Base-by-base conservation (phyloP, 2,329 filamentous ascomycete species). In the Pseudogymnoascus sp. region DNA sequence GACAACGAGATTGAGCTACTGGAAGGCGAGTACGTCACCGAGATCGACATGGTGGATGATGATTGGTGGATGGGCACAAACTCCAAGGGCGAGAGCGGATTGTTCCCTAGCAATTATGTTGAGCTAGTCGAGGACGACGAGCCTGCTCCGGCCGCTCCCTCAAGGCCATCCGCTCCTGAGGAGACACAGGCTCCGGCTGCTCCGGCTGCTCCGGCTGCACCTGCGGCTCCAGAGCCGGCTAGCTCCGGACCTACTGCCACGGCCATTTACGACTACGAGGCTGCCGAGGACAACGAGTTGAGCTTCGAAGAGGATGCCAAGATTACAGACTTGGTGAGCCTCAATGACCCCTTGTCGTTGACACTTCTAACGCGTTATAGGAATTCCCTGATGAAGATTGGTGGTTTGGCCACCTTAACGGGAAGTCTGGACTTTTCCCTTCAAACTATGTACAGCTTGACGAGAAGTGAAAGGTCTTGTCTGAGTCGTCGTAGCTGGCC, bases 21-120 rank as follows among this genome's bases (percentile, higher is more conserved):
- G 26, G 95, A 99, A 77, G 93, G 93, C 67, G 90, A 97, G 71
- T 85, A 87, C 67, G 88, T 99, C 39, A 92, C 84, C 23, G 88
- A 96, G 73, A 96, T 99, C 71, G 91, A 97, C 67, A 96, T 96
- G 90, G 91, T 99, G 1, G 95, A 97, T 70, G 89, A 96, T 61
- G 93, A 99, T 74, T 99, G 95, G 95, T 99, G 95, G 95, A 89
- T 96, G 84, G 95, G 96, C 47, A 90, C 89, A 68, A 99, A 97
- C 78, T 79, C 83, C 21, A 82, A 81, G 66, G 95, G 95, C 70
- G 91, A 97, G 75, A 87, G 82, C 64, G 95, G 95, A 59, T 81
- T 99, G 37, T 97, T 99, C 81, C 95, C 95, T 4, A 95, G 91
- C 78, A 97, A 97, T 80, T 99, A 99, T 69, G 93, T 99, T 62